Evolutionary conservation across 345 rosid genomes (phyloP).

Genomic region (Brassica cretica): DNA sequence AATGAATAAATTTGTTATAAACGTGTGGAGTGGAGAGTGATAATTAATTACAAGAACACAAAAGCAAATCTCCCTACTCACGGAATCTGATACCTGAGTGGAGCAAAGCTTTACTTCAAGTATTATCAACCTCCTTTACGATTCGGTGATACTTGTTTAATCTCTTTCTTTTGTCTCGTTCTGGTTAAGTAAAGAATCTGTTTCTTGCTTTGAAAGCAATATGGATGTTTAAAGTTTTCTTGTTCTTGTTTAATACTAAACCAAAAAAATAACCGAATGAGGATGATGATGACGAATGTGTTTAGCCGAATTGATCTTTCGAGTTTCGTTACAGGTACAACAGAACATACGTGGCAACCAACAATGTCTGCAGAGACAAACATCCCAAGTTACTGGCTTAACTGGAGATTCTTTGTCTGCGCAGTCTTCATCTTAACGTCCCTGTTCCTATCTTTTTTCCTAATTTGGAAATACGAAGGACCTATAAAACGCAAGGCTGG

Average conservation of each 20-base stretch:
- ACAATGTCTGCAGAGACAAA: conserved; percentile 68
- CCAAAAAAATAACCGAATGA: background rate
- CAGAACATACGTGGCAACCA: conserved; percentile 55
- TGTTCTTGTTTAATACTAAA: conserved; percentile 17
- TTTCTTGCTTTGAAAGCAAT: conserved; percentile 36
- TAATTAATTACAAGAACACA: conserved; percentile 7
- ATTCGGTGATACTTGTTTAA: background rate
- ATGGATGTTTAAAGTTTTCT: background rate
- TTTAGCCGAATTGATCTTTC: conserved; percentile 44
- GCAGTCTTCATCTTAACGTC: conserved; percentile 51
- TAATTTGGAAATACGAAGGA: conserved; percentile 80
- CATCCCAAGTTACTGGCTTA: conserved; percentile 79
- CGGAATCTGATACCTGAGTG: conserved; percentile 33
- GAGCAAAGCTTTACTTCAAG: conserved; percentile 33
- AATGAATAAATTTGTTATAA: background rate
- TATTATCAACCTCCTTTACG: conserved; percentile 19
- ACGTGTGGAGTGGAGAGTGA: conserved; percentile 24
- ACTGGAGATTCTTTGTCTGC: conserved; percentile 78
- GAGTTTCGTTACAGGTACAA: conserved; percentile 64
- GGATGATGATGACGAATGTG: conserved; percentile 22
- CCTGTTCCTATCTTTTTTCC: conserved; percentile 50
- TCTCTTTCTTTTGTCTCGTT: background rate
- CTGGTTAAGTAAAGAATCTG: conserved; percentile 37
- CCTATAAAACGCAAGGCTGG: conserved; percentile 28
- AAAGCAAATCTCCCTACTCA: conserved; percentile 21